Base-by-base conservation (phyloP, 306 rosid genomes). In the Prunus campanulata region DNA sequence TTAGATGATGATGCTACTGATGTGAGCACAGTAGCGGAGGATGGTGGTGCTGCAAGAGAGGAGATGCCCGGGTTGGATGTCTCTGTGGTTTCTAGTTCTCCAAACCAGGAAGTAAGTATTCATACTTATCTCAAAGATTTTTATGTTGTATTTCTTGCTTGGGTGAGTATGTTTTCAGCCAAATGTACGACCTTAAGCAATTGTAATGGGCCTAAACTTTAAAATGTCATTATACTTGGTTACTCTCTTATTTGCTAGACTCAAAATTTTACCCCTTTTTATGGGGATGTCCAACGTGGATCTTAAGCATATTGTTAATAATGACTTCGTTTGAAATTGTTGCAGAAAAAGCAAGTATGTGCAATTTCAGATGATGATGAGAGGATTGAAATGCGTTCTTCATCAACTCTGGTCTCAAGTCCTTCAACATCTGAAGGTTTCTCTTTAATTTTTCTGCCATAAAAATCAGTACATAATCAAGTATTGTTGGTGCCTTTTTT, bases 41-140 rank as follows among this genome's bases (percentile, higher is more conserved):
- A 84, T 65, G 82, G 65, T 61, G 47, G 42, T 35, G 42, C 81
- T 75, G 75, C 72, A 25, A 64, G 79, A 74, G 44, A 39, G 44
- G 84, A 51, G 68, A 72, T 49, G 13, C 8, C 78, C 60, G 76
- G 77, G 22, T n/a, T 50, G 65, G 47, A 51, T 76, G 86, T 18
- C 65, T 67, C 18, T 63, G 77, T 42, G 16, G 68, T 72, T 30
- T 79, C 78, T 18, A 73, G 70, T 19, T 68, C 76, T 83, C 74
- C 82, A 68, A 81, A 84, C 27, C 65, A 48, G 61, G 60, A 78
- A 72, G 97, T 92, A 86, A 86, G 32, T 66, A 5, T 47, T 74
- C 48, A 29, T 52, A 63, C 68, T 56, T 64, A 66, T 48, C 48
- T 30, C 55, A 48, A 20, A 74, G 42, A 60, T 70, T n/a, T 76